Percentiles rank a stretch among this genome's conserved stretches.
phyloP scores from a whole-genome alignment of 345 rosid genomes.

The Nasturtium officinale region DNA sequence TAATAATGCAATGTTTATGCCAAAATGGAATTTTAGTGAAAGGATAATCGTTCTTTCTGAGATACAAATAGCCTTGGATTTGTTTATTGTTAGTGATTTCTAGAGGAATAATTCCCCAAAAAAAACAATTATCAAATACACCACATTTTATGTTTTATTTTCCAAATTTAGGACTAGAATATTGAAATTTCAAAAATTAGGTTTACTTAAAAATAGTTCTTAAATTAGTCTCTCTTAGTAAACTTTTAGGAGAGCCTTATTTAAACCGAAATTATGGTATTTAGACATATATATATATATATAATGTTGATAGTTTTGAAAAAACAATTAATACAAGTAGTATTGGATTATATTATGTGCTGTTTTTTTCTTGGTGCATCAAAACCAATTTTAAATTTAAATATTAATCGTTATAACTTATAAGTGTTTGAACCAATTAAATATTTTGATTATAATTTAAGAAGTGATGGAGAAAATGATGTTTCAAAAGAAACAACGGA shows the following conservation, averaged over 20 bases:
- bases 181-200: too few species aligned
- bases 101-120: not conserved
- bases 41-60: not conserved
- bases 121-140: too few species aligned
- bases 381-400: not conserved
- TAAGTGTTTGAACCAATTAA: not conserved
- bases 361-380: not conserved
- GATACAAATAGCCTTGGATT: not conserved
- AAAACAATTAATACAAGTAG: too few species aligned
- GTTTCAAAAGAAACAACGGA: not conserved
- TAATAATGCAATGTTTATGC: constrained; percentile 3
- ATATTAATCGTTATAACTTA: not conserved
- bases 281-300: too few species aligned
- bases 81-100: not conserved
- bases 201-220: too few species aligned
- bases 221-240: too few species aligned
- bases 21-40: not conserved
- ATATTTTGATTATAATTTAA: not conserved
- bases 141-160: too few species aligned
- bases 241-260: too few species aligned
- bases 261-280: too few species aligned
- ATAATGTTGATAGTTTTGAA: too few species aligned
- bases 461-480: not conserved
- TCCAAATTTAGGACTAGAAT: too few species aligned
- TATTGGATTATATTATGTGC: not conserved